Conservation (phyloP, 108 stramenopile species). For the Tribonema minus region DNA sequence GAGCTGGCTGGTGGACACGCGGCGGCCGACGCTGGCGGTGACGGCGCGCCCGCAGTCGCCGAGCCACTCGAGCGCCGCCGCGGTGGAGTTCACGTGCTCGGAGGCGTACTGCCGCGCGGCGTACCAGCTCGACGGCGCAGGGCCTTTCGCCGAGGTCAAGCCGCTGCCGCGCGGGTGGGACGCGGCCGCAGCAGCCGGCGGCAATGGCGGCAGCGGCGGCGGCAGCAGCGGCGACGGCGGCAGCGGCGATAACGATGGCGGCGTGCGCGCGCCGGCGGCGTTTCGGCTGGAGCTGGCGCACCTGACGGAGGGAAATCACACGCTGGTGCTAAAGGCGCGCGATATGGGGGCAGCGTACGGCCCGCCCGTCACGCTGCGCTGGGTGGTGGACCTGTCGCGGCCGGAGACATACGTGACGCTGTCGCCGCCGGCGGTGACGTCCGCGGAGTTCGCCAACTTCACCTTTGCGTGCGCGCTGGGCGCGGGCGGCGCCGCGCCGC, state of each 20-base stretch:
- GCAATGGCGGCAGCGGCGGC: not conserved
- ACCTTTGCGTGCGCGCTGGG: conserved; percentile 4
- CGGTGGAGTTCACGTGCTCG: conserved; percentile 5
- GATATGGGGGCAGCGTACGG: not conserved
- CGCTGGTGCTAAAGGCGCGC: not conserved
- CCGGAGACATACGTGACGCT: conserved; percentile 19
- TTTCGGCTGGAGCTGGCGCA: no score
- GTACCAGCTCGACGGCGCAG: conserved; percentile 1
- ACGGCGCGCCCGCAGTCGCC: not conserved
- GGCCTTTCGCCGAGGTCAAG: conserved; percentile 1
- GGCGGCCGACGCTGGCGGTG: not conserved
- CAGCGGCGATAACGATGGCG: not conserved
- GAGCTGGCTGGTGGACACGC: not conserved
- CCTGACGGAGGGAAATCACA: no score
- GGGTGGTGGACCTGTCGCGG: conserved; percentile 19
- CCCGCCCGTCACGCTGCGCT: not conserved
- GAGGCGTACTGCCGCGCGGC: conserved; percentile 9
- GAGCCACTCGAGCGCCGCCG: not conserved
- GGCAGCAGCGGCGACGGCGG: not conserved
- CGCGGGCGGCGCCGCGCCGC: not conserved
- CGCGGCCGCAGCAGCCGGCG: no score
- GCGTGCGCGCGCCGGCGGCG: not conserved
- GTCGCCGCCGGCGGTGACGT: not conserved
- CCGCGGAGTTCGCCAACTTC: not conserved
- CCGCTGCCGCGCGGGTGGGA: no score